A percentile compares a stretch with the other conserved stretches of the same genome.
Evolutionary conservation across 202 grass and related monocot genomes (phyloP).

Genomic region (Dendrocalamus latiflorus): DNA sequence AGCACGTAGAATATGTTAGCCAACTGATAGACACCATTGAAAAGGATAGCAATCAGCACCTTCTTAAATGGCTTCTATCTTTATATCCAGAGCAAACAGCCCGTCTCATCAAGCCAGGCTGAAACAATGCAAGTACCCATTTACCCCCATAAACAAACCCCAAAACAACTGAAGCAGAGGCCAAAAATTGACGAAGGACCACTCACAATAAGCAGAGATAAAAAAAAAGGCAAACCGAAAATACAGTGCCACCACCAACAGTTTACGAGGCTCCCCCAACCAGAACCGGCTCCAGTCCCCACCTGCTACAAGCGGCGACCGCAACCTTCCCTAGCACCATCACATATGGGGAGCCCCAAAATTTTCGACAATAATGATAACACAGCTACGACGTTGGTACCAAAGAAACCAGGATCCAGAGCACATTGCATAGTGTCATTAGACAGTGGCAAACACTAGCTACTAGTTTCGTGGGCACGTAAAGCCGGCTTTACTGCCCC

Average conservation of each 20-base stretch:
- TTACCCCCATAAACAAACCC: background rate
- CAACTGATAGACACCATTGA: too few species aligned
- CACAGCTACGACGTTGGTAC: constrained; percentile 12
- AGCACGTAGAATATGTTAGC: too few species aligned
- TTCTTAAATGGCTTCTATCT: background rate
- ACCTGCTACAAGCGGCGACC: background rate
- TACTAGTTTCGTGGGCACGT: constrained; percentile 39
- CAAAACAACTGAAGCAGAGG: background rate
- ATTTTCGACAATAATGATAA: constrained; percentile 34
- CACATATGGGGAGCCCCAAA: constrained; percentile 13
- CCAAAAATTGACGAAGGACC: constrained; percentile 8
- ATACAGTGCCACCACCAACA: constrained; percentile 13
- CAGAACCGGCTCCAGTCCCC: background rate
- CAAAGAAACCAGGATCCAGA: constrained; percentile 42
- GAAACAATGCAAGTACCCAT: background rate
- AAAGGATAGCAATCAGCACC: background rate
- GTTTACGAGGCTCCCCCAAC: background rate
- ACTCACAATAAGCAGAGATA: constrained; percentile 7
- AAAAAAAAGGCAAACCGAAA: constrained; percentile 15
- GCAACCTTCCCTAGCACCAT: constrained; percentile 8
- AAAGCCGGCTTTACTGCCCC: constrained; percentile 55
- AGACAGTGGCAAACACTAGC: constrained; percentile 41
- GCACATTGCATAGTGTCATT: constrained; percentile 36
- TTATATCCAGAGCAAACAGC: background rate
- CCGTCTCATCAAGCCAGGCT: background rate